Conservation (phyloP, 257 asterid species). For the Fraxinus excelsior region DNA sequence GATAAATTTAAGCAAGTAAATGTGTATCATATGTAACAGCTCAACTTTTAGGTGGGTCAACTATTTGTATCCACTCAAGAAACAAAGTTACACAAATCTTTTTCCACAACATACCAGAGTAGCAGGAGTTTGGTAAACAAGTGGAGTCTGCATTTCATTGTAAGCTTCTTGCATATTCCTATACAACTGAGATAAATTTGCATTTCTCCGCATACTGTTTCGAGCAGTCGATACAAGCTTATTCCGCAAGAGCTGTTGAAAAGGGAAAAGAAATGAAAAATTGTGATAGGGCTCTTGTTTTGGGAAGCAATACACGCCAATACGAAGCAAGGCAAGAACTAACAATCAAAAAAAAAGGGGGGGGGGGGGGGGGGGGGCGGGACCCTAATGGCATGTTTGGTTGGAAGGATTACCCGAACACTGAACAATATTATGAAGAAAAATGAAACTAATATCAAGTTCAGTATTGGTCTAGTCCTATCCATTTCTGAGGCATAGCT, state of each 20-base stretch:
- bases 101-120: conserved; percentile 48
- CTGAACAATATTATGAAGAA: too few relatives aligned
- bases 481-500: not conserved
- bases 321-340: not conserved
- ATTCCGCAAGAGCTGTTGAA: conserved; percentile 83
- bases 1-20: not conserved
- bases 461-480: not conserved
- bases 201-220: conserved; percentile 61
- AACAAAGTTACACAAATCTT: not conserved
- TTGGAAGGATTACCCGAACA: not conserved
- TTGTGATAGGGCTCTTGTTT: not conserved
- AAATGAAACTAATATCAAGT: not conserved
- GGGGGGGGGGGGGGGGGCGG: too few relatives aligned
- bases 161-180: conserved; percentile 83
- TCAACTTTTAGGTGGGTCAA: not conserved
- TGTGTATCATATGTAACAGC: not conserved
- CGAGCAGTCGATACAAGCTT: conserved; percentile 83
- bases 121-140: conserved; percentile 76
- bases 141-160: conserved; percentile 90
- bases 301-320: not conserved
- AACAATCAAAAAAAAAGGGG: too few relatives aligned
- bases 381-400: not conserved
- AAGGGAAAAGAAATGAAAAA: conserved; percentile 7
- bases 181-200: conserved; percentile 76
- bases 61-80: not conserved